Evolutionary conservation across 257 asterid species (phyloP).

Genomic region (Jacaranda copaia): DNA sequence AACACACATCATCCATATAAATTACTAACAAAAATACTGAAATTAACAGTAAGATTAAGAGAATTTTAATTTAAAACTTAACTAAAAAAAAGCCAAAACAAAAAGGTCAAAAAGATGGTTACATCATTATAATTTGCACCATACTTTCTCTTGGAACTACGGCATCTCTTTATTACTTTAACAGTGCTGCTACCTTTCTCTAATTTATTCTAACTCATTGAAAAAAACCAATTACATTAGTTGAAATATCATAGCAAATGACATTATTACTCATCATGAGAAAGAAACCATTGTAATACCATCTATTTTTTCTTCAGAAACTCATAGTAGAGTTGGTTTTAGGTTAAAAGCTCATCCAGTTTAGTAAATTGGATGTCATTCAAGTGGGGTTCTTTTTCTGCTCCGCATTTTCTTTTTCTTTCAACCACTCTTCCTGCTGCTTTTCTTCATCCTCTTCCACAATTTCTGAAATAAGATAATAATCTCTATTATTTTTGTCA

Average conservation of each 20-base stretch:
- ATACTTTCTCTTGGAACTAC: slow-evolving; percentile 84
- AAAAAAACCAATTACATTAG: slow-evolving; percentile 38
- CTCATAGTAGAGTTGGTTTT: slow-evolving; percentile 88
- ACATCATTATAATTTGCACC: slow-evolving; percentile 67
- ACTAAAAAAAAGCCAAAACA: slow-evolving; percentile 21
- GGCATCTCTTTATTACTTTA: slow-evolving; percentile 58
- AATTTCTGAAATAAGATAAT: slow-evolving; percentile 51
- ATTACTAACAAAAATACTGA: slow-evolving; percentile 1
- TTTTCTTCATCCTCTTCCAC: slow-evolving; percentile 70
- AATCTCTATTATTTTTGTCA: slow-evolving; percentile 47
- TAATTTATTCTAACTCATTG: slow-evolving; percentile 53
- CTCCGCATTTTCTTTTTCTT: slow-evolving; percentile 59
- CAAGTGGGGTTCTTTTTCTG: slow-evolving; percentile 52
- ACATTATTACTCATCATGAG: slow-evolving; percentile 3
- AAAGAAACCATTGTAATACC: slow-evolving; percentile 72
- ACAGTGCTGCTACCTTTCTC: slow-evolving; percentile 56
- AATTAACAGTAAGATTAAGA: slow-evolving; percentile 15
- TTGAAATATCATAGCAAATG: slow-evolving; percentile 7
- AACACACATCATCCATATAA: background rate
- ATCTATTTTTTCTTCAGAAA: slow-evolving; percentile 95
- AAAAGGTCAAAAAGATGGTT: slow-evolving; percentile 16
- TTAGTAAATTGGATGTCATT: slow-evolving; percentile 75
- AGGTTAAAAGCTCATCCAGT: slow-evolving; percentile 93
- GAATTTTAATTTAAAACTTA: background rate
- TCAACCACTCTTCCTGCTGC: slow-evolving; percentile 57